Base-by-base conservation (phyloP, 192 early-diverging fungal genomes). In the Backusella australiensis region DNA sequence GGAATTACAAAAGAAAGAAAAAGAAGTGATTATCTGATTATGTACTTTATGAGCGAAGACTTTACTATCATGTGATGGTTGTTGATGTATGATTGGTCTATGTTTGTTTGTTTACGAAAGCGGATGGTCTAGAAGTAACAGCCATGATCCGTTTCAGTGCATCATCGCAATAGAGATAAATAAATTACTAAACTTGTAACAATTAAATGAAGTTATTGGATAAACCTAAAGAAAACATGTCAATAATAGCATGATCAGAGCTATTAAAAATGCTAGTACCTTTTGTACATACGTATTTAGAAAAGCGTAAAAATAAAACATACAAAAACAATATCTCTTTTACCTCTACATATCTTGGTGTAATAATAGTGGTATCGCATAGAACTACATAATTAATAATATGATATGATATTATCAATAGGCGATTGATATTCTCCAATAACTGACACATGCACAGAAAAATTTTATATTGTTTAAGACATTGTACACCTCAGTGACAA, bases 21-120 rank as follows among this genome's bases (percentile, higher is more conserved):
- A 63, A 14, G 21, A 63, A 2, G 23, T 63, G 56, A 63, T 63
- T 63, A 63, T 29, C 21, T 12, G 56, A 63, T 63, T 4, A 63
- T 63, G 3, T 63, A 63, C 26, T 29, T 63, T 63, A 63, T 63
- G 56, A 63, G 46, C 17, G n/a, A 49, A 49, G 46, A 7, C 17
- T 49, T n/a, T 49, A 49, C 46, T n/a, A 49, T 49, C 46, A 49
- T 49, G 46, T 49, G 46, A 49, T 49, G 5, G 3, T 0, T n/a
- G 6, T 63, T 63, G 9, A 11, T 63, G 1, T 23, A 26, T 63
- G 11, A 63, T 29, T 59, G 21, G 23, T 26, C 17, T 32, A 32
- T 29, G 56, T 29, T 63, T 63, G 56, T 63, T 63, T 63, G 56
- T 26, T 63, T 63, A 63, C 56, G 56, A 63, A 63, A 29, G 46